Evolutionary conservation across 23 red algal genomes (phyloP), one percentile per base, ranked within the genome.

Genomic region (Gracilariopsis chorda): DNA sequence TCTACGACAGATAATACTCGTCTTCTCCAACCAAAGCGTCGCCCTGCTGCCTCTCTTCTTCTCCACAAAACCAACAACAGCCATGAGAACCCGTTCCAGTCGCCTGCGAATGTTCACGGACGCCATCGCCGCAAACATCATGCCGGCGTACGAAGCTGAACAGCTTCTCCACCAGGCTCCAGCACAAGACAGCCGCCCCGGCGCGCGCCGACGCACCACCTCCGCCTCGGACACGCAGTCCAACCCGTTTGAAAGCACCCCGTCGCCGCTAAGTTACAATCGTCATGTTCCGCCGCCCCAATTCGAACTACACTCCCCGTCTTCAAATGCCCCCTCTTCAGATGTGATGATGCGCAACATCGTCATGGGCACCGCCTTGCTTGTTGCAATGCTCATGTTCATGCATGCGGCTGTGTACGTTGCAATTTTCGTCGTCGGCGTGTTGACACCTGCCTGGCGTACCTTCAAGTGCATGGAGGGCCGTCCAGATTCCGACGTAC

Each of bases 331-430:
- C n/a, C n/a, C n/a, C 12, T 47, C 51, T 29, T 77, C 63, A 3
- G 83, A 88, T 48, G 14, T 55, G 42, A 48, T 88, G 42, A 33
- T 88, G 62, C 83, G 83, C 17, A 73, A 88, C 63, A 46, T 88
- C 46, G 83, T 59, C 16, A 20, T 88, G 1, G 55, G 39, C 19
- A 42, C 65, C 64, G 42, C 65, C 41, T 19, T 73, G 25, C 57
- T 51, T 7, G 53, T 64, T 17, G 44, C 65, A 13, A 48, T 48
- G 13, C 43, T 88, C 27, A 57, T 65, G 55, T 88, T 88, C 41
- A 62, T 88, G 29, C 41, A 72, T 21, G 55, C 65, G 37, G 57
- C 62, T 11, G 45, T 88, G 28, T 75, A 75, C 34, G 42, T 73
- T 27, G 62, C 25, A 29, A 77, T 88, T 37, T 51, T 88, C 14